These are phyloP conservation scores for Nitzschia putrida DNA, from an alignment of 108 stramenopile species.

Conservation along the genomic window DNA sequence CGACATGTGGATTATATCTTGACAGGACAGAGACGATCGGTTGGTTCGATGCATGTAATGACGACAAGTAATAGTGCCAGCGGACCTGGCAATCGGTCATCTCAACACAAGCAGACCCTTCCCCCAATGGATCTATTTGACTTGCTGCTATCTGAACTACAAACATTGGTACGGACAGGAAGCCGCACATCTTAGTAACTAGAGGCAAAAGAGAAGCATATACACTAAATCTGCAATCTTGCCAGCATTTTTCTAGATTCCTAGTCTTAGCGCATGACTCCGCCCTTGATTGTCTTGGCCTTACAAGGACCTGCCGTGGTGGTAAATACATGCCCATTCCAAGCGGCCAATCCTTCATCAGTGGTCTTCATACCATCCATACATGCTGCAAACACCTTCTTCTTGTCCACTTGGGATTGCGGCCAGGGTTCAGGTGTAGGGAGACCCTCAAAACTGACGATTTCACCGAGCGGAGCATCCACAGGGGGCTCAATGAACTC, in stretches of 20 bases:
- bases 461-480: slow-evolving; percentile 88
- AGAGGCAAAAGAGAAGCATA: neutral
- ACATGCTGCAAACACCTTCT: slow-evolving; percentile 92
- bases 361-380: slow-evolving; percentile 87
- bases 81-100: neutral
- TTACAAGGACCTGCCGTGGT: slow-evolving; percentile 79
- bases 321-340: slow-evolving; percentile 87
- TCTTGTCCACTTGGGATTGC: slow-evolving; percentile 92
- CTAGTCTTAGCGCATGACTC: slow-evolving; percentile 69
- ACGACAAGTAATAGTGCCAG: neutral
- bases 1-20: slow-evolving; percentile 48
- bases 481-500: slow-evolving; percentile 95
- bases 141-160: slow-evolving; percentile 37
- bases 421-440: slow-evolving; percentile 71
- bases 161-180: neutral
- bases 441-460: slow-evolving; percentile 89
- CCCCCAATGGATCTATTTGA: slow-evolving; percentile 54
- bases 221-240: no score
- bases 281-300: slow-evolving; percentile 65
- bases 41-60: neutral
- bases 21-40: slow-evolving; percentile 25
- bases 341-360: slow-evolving; percentile 66
- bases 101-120: slow-evolving; percentile 8
- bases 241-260: no score
- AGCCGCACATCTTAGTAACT: no score